Base-by-base conservation (phyloP, 108 stramenopile species). In the Pseudonitzschia pungens region DNA sequence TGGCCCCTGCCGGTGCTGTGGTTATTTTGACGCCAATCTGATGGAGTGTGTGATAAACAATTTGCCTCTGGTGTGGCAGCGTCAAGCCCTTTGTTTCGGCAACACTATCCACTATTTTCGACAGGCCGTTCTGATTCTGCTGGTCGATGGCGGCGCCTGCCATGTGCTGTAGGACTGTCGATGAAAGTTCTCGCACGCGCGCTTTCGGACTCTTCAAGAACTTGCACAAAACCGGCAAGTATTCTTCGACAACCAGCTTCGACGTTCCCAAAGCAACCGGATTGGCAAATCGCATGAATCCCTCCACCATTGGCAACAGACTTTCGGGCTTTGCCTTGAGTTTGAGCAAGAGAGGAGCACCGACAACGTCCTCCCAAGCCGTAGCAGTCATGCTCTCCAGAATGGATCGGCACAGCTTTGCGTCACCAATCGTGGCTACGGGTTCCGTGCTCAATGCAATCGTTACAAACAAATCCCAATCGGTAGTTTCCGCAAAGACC, bases 281-380 rank as follows among this genome's bases (percentile, higher is more conserved):
- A 40, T 70, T 54, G 24, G 72, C 62, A 52, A 41, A 48, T 40
- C 65, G 55, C 29, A 51, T 63, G 70, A 84, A 67, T 7, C 72
- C 78, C 24, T 79, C 72, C 16, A 76, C 72, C 71, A 82, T 45
- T 3, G 41, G 74, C 26, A 71, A 26, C 1, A 79, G 29, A n/a
- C 75, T 76, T 59, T 82, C 84, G 26, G 84, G 84, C 57, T 77
- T 85, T 15, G 84, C 77, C 55, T 80, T 79, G 54, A 85, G 64
- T 44, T 85, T 85, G 27, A 74, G 44, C 18, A 72, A 51, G 20
- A 80, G 24, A 22, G 69, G 69, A 16, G 84, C 75, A 24, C 62
- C 72, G 29, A 85, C 71, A 12, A 27, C 55, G 14, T 76, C 40
- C 24, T 77, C 77, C 76, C 77, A 77, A n/a, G 50, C 24, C 16